Evolutionary conservation across 176 grass and related monocot genomes (phyloP), one percentile per base, ranked within the genome.

Genomic region (Tillandsia leiboldiana): DNA sequence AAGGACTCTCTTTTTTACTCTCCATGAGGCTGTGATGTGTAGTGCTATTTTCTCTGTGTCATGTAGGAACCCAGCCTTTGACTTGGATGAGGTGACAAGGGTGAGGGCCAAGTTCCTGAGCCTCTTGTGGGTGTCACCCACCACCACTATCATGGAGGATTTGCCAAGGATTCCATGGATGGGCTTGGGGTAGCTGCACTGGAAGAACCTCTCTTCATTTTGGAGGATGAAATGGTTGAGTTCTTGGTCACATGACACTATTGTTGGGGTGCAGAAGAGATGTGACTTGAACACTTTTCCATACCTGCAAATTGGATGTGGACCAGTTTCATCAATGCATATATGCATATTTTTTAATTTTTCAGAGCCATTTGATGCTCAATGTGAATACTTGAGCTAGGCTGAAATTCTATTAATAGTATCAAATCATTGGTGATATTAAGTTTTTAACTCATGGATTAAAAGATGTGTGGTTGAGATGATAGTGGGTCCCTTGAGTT

Each of bases 161-260:
- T 93, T 93, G 65, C 90, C 90, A 50, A 93, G 83, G 70, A 94
- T 94, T 51, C 86, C 90, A 76, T 93, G 90, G 75, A 94, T 94
- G 42, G 90, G 80, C 62, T 59, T 78, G 13, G 90, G 90, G 74
- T 94, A 94, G 83, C 90, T 94, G 78, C 90, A 89, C 75, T 94
- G 90, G 74, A 94, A 94, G 66, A 94, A 74, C 74, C 76, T 85
- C 80, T 93, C 90, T 78, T 94, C 90, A 71, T 94, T 94, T 72
- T 94, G 90, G 74, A 94, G 90, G 70, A 94, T 94, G 90, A 94
- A 94, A 70, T 94, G 83, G 83, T 94, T 94, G 72, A 94, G 90
- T 42, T 94, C 90, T 69, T 78, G 83, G 80, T 94, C 90, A 73
- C 90, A 94, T 12, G 90, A 94, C 64, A 94, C 90, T 54, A 94